Conservation (phyloP, 2,329 filamentous ascomycete genomes). For the Talaromyces albobiverticillius region DNA sequence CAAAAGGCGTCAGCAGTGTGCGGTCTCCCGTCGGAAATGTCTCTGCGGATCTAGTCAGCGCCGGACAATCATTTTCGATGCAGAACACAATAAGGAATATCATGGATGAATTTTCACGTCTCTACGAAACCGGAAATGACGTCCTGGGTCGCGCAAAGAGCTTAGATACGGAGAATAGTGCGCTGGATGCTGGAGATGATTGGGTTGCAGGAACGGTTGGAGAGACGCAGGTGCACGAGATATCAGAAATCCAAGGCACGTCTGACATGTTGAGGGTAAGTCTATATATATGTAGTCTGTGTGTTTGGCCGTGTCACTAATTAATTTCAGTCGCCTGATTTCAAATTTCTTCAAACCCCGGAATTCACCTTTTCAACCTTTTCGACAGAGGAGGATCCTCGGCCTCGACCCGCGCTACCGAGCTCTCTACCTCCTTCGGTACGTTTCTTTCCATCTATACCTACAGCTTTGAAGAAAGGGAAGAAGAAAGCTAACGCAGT, state of each 20-base stretch:
- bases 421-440: slow-evolving; percentile 48
- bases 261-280: slow-evolving; percentile 54
- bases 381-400: slow-evolving; percentile 57
- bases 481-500: too few relatives aligned
- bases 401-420: slow-evolving; percentile 53
- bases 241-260: slow-evolving; percentile 59
- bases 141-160: slow-evolving; percentile 31
- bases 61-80: slow-evolving; percentile 46
- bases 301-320: neutral
- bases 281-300: neutral
- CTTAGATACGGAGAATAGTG: slow-evolving; percentile 31
- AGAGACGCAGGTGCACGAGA: slow-evolving; percentile 45
- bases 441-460: slow-evolving; percentile 20
- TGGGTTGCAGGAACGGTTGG: slow-evolving; percentile 49
- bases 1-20: slow-evolving; percentile 87
- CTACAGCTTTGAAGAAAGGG: too few relatives aligned
- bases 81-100: slow-evolving; percentile 54
- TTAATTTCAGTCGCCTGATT: slow-evolving; percentile 45
- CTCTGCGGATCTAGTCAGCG: slow-evolving; percentile 50
- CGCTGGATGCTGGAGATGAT: slow-evolving; percentile 31
- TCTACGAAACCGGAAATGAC: slow-evolving; percentile 57
- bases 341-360: slow-evolving; percentile 84
- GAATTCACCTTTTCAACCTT: slow-evolving; percentile 70
- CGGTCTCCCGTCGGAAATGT: slow-evolving; percentile 81
- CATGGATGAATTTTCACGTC: slow-evolving; percentile 60